These are phyloP conservation scores for Phialophora chinensis DNA, from an alignment of 2,329 filamentous ascomycete genomes.

Conservation along the genomic window DNA sequence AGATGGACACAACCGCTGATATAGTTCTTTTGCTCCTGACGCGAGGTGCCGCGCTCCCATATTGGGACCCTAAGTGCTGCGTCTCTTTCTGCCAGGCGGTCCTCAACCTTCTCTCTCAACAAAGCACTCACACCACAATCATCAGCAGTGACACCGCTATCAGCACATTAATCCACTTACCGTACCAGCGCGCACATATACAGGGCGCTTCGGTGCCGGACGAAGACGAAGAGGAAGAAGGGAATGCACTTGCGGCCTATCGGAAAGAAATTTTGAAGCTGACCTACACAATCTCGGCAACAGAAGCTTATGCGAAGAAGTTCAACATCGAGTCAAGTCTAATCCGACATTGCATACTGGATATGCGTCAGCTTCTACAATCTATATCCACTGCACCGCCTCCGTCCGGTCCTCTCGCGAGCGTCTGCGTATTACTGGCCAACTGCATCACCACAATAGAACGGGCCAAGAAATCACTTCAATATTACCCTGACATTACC, in stretches of 20 bases:
- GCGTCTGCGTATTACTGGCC: conserved; percentile 31
- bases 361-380: conserved; percentile 9
- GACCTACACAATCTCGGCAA: conserved; percentile 33
- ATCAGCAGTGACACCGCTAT: conserved; percentile 21
- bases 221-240: conserved; percentile 26
- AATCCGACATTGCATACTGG: conserved; percentile 17
- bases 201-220: neutral
- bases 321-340: conserved; percentile 16
- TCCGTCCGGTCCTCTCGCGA: conserved; percentile 5
- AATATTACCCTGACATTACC: conserved; percentile 13
- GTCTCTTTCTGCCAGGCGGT: conserved; percentile 30
- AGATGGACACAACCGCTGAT: conserved; percentile 13
- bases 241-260: conserved; percentile 22
- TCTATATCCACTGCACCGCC: conserved; percentile 15
- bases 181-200: conserved; percentile 2
- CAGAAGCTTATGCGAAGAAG: conserved; percentile 25
- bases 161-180: conserved; percentile 29
- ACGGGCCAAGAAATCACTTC: conserved; percentile 22
- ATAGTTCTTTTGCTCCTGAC: conserved; percentile 27
- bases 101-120: conserved; percentile 33
- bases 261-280: conserved; percentile 33
- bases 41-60: conserved; percentile 22
- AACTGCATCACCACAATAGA: conserved; percentile 30
- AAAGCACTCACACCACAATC: conserved; percentile 17
- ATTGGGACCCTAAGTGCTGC: conserved; percentile 22